A percentile compares a stretch with the other conserved stretches of the same genome.
Evolutionary conservation across 345 rosid species (phyloP).

Genomic region (Pistacia integerrima): DNA sequence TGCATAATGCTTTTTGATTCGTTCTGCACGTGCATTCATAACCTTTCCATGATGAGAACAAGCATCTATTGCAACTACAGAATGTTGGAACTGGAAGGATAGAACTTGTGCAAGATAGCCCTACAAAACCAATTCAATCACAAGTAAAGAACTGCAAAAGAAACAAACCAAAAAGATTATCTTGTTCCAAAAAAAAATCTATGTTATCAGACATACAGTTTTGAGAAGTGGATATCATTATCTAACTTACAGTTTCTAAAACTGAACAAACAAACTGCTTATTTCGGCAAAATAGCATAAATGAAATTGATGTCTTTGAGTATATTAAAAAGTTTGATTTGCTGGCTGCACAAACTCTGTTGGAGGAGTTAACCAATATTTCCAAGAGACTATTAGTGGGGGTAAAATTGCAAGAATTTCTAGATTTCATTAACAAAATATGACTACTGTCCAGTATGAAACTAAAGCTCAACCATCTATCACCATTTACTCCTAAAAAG

Average conservation of each 20-base stretch:
- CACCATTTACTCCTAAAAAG: too few relatives aligned
- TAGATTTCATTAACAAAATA: too few relatives aligned
- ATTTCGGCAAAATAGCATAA: background rate
- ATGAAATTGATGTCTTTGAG: too few relatives aligned
- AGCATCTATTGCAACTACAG: conserved; percentile 89
- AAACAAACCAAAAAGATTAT: background rate
- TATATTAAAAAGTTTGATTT: too few relatives aligned
- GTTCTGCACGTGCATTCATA: conserved; percentile 78
- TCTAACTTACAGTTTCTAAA: background rate
- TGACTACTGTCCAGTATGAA: too few relatives aligned
- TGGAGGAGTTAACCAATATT: too few relatives aligned
- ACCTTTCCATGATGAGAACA: conserved; percentile 82
- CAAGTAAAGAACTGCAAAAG: conserved; percentile 5
- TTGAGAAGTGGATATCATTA: background rate
- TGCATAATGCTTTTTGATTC: conserved; percentile 75
- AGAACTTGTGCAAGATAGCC: conserved; percentile 96
- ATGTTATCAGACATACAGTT: background rate
- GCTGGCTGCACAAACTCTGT: too few relatives aligned
- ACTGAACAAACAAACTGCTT: background rate
- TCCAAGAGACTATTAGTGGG: too few relatives aligned
- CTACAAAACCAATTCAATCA: conserved; percentile 41
- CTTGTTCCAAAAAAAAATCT: background rate
- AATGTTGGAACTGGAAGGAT: conserved; percentile 73
- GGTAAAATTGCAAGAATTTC: too few relatives aligned
- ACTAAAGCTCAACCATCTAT: too few relatives aligned